Evolutionary conservation across 148 eudicot species (phyloP), one percentile per base, ranked within the genome.

Genomic region (Limonium bicolor): DNA sequence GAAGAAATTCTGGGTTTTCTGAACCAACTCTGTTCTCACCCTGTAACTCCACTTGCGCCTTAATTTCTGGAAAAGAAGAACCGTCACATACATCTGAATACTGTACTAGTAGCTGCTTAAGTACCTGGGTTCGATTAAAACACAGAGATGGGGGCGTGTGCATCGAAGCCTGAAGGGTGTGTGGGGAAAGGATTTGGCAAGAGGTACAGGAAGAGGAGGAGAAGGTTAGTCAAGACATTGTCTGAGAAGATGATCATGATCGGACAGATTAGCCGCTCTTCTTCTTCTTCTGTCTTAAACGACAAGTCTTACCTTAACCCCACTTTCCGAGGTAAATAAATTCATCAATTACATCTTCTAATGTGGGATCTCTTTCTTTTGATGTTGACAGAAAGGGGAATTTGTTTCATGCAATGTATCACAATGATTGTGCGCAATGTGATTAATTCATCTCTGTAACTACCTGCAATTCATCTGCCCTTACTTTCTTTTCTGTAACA

Each of bases 121-220:
- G 0, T 16, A 1, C 19, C 41, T 36, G 41, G 41, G 38, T 13
- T 35, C 17, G 3, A n/a, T 35, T 35, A 16, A 45, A 14, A 27
- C 12, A 3, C 5, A 36, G 37, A 25, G 53, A 86, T 87, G 96
- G 96, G 96, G 21, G 67, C 39, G 0, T 79, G 94, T 58, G 90
- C 76, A 58, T 87, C 96, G 33, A 87, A 74, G 56, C 74, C 76
- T n/a, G 63, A 61, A 28, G 69, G 80, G 20, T 77, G 85, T 40
- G 69, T 71, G 20, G 72, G 73, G 42, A 60, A 55, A 35, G 65
- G 41, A 54, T 46, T 36, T 3, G 65, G 73, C 27, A 58, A 14
- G 43, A 46, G 3, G 36, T 48, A 32, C 19, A 59, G 50, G 20
- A 63, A 43, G 40, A 63, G 74, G 41, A 62, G 68, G 32, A 39